A percentile compares a stretch with the other conserved stretches of the same genome.
Evolutionary conservation across 768 basidiomycete species (phyloP).

Genomic region (Thelephora aurantiotincta): DNA sequence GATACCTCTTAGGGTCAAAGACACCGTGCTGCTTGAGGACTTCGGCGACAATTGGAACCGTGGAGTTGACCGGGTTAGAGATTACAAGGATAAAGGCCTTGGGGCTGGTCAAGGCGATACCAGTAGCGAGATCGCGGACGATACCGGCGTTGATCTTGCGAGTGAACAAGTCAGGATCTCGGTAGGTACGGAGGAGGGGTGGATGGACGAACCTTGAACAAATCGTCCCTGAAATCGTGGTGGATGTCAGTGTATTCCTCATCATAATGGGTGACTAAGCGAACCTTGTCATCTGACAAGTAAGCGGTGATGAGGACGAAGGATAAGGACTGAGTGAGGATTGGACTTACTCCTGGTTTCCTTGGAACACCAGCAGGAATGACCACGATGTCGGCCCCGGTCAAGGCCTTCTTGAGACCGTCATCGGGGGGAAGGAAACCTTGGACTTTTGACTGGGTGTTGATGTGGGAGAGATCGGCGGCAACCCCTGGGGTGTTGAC

Average conservation of each 20-base stretch:
- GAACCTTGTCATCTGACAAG: slow-evolving; percentile 35
- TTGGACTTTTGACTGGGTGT: slow-evolving; percentile 72
- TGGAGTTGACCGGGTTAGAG: slow-evolving; percentile 99
- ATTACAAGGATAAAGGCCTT: slow-evolving; percentile 93
- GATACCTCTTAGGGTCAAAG: slow-evolving; percentile 83
- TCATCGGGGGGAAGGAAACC: slow-evolving; percentile 73
- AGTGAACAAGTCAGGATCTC: slow-evolving; percentile 3
- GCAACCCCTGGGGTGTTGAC: slow-evolving; percentile 97
- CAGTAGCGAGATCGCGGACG: slow-evolving; percentile 83
- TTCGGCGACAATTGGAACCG: slow-evolving; percentile 93
- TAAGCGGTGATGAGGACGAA: slow-evolving; percentile 3
- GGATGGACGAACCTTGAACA: slow-evolving; percentile 64
- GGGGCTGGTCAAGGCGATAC: slow-evolving; percentile 70
- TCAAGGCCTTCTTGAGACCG: slow-evolving; percentile 70
- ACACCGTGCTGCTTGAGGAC: slow-evolving; percentile 87
- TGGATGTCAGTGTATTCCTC: slow-evolving; percentile 4
- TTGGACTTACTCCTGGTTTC: slow-evolving; percentile 70
- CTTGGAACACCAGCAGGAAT: slow-evolving; percentile 96
- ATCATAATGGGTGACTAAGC: slow-evolving; percentile 6
- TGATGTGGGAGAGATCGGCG: slow-evolving; percentile 87
- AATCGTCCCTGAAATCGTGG: slow-evolving; percentile 54
- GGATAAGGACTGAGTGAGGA: background rate
- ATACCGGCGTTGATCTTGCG: slow-evolving; percentile 93
- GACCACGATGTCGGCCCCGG: slow-evolving; percentile 79
- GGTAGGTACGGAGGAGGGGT: background rate